Conservation (phyloP, 495 filamentous ascomycete species). For the Pseudoneurospora amorphoporcata region DNA sequence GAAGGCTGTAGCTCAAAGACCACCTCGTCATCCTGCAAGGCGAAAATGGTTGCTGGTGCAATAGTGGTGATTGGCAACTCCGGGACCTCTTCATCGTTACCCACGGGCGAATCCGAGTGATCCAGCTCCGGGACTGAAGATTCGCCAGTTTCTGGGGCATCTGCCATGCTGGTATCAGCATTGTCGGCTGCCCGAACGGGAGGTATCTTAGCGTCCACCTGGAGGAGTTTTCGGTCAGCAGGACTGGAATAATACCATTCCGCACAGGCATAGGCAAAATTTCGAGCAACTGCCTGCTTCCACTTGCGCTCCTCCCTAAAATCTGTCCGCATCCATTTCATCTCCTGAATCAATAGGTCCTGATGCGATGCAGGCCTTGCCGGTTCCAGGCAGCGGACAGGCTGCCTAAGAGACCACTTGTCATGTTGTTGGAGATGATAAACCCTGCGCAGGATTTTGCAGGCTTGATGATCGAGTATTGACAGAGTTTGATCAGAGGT, state of each 20-base stretch:
- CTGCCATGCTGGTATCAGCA: slow-evolving; percentile 17
- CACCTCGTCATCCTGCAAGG: slow-evolving; percentile 69
- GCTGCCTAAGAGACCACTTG: slow-evolving; percentile 82
- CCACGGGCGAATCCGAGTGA: slow-evolving; percentile 39
- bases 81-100: slow-evolving; percentile 35
- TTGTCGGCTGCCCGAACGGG: slow-evolving; percentile 9
- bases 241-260: slow-evolving; percentile 58
- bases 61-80: slow-evolving; percentile 35
- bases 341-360: slow-evolving; percentile 80
- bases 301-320: slow-evolving; percentile 90
- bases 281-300: slow-evolving; percentile 73
- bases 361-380: slow-evolving; percentile 61
- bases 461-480: slow-evolving; percentile 73
- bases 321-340: slow-evolving; percentile 96
- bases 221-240: slow-evolving; percentile 53
- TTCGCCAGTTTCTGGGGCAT: slow-evolving; percentile 13
- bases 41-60: slow-evolving; percentile 71
- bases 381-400: slow-evolving; percentile 70
- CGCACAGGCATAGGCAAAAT: slow-evolving; percentile 68
- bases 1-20: slow-evolving; percentile 69
- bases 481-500: slow-evolving; percentile 67
- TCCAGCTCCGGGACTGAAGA: slow-evolving; percentile 60
- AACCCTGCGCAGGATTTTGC: slow-evolving; percentile 69
- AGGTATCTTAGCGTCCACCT: slow-evolving; percentile 47
- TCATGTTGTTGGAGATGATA: slow-evolving; percentile 82